Percentiles rank a stretch among this genome's conserved stretches.
Conservation (phyloP, 1,284 basidiomycete species). For the Clitocybe nebularis region DNA sequence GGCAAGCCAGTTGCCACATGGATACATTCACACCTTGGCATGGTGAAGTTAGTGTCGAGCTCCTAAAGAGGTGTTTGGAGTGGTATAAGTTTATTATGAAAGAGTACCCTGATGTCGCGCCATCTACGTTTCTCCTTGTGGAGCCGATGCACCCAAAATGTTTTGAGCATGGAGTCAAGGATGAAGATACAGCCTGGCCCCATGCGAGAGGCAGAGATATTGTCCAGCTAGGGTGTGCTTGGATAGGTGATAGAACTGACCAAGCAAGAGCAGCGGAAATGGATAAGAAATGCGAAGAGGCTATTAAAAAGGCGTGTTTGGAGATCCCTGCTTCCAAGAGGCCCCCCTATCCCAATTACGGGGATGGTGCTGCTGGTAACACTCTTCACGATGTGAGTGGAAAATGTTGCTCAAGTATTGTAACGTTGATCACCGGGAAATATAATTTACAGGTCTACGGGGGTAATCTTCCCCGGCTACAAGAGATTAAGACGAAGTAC, state of each 20-base stretch:
- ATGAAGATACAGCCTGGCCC: slow-evolving; percentile 2
- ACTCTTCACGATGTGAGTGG: background rate
- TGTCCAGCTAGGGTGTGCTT: background rate
- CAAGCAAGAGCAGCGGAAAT: background rate
- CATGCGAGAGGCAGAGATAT: background rate
- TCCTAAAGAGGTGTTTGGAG: background rate
- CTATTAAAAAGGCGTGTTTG: background rate
- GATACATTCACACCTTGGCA: slow-evolving; percentile 1
- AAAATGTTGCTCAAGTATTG: no score
- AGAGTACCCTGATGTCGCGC: background rate
- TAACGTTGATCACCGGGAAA: no score
- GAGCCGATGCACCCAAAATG: slow-evolving; percentile 1
- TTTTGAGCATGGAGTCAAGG: background rate
- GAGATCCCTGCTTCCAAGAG: background rate
- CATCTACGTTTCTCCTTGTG: background rate
- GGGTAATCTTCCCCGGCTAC: background rate
- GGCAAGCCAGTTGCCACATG: background rate
- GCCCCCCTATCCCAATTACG: slow-evolving; percentile 1
- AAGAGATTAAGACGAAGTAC: background rate
- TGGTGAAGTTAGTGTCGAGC: background rate
- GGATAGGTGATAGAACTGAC: background rate
- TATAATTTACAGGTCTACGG: slow-evolving; percentile 2
- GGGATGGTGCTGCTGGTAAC: background rate
- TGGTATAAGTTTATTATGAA: background rate
- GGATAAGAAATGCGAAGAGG: background rate